These are phyloP conservation scores for Neurospora tetraspora DNA, from an alignment of 495 filamentous ascomycete genomes.

Conservation along the genomic window DNA sequence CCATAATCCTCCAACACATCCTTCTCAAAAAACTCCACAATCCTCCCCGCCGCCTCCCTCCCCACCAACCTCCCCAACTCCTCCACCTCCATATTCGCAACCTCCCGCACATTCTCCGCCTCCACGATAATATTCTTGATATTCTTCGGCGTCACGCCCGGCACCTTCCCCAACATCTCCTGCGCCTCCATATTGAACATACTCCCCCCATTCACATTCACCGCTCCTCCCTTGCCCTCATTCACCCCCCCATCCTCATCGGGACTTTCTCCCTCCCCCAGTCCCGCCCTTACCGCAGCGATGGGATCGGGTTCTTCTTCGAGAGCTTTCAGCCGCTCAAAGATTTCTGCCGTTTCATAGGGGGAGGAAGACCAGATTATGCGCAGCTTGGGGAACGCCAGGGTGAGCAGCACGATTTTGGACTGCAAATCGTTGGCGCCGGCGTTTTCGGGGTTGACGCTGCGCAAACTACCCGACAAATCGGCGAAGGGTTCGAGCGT, in stretches of 20 bases:
- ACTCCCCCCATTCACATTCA: slow-evolving; percentile 21
- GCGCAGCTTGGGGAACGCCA: slow-evolving; percentile 80
- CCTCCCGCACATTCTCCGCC: slow-evolving; percentile 64
- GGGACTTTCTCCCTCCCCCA: slow-evolving; percentile 47
- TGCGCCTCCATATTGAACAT: slow-evolving; percentile 53
- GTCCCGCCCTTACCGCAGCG: slow-evolving; percentile 69
- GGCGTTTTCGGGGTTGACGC: slow-evolving; percentile 40
- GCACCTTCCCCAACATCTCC: slow-evolving; percentile 82
- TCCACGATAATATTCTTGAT: slow-evolving; percentile 59
- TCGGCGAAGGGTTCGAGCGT: slow-evolving; percentile 90
- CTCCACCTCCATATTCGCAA: slow-evolving; percentile 76
- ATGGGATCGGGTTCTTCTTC: slow-evolving; percentile 86
- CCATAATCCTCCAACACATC: slow-evolving; percentile 48
- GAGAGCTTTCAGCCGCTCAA: slow-evolving; percentile 81
- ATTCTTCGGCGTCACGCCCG: slow-evolving; percentile 75
- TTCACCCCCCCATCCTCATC: slow-evolving; percentile 31
- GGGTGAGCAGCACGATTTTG: slow-evolving; percentile 83
- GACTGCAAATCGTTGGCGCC: slow-evolving; percentile 68
- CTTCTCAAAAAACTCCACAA: slow-evolving; percentile 74
- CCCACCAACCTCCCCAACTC: slow-evolving; percentile 68
- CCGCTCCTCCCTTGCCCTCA: not conserved
- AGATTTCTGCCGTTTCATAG: slow-evolving; percentile 96
- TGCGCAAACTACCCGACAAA: slow-evolving; percentile 55
- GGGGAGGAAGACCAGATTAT: slow-evolving; percentile 91
- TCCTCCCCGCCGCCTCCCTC: slow-evolving; percentile 66